Conservation (phyloP, 192 early-diverging fungal genomes). For the Geranomyces variabilis region DNA sequence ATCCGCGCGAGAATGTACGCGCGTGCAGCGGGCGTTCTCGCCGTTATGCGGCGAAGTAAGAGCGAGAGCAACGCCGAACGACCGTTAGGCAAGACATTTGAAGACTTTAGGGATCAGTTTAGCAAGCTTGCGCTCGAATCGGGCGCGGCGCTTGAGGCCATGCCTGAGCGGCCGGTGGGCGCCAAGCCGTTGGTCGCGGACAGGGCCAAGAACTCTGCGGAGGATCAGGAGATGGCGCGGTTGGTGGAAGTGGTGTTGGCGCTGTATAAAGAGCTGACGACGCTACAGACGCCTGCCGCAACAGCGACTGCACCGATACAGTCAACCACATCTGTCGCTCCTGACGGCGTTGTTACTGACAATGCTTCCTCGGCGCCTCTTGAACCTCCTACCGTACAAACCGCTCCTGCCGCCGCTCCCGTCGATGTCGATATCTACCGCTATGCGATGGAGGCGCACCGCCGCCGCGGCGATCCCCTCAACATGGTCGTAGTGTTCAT, state of each 20-base stretch:
- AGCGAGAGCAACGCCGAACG: neutral
- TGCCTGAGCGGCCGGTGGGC: conserved; percentile 5
- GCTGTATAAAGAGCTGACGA: conserved; percentile 22
- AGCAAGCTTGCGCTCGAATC: conserved; percentile 21
- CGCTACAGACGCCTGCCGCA: neutral
- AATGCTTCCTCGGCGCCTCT: too few relatives aligned
- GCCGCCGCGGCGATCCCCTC: conserved; percentile 9
- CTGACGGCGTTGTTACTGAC: too few relatives aligned
- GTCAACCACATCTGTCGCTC: neutral
- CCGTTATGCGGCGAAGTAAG: conserved; percentile 25
- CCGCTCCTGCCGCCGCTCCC: neutral
- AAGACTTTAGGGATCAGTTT: conserved; percentile 29
- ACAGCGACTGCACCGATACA: neutral
- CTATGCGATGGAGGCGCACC: conserved; percentile 25
- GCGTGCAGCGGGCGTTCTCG: conserved; percentile 22
- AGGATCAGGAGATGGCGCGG: neutral
- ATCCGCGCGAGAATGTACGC: conserved; percentile 24
- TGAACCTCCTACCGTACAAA: too few relatives aligned
- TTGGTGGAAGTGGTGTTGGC: conserved; percentile 12
- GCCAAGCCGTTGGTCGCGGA: neutral
- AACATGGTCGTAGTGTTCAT: conserved; percentile 16
- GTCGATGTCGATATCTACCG: conserved; percentile 10
- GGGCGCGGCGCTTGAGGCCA: conserved; percentile 30
- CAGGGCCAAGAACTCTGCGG: neutral
- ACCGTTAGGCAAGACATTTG: conserved; percentile 18